Evolutionary conservation across 1,284 basidiomycete species (phyloP).

Genomic region (Anthracocystis setariae): DNA sequence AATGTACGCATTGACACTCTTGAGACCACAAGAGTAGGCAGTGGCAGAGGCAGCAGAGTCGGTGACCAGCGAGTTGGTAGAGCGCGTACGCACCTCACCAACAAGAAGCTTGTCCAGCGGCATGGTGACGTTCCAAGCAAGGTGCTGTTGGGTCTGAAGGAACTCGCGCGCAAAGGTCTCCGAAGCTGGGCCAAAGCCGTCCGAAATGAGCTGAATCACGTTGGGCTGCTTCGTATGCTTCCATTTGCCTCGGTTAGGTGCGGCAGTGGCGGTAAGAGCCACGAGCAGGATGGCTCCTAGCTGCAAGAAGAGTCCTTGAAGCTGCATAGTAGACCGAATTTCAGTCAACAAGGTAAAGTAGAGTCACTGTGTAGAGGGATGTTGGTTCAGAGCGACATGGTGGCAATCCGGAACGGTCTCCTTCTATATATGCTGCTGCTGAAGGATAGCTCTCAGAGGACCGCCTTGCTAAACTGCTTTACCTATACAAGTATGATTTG

Average conservation of each 20-base stretch:
- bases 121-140: constrained; percentile 50
- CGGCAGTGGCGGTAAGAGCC: constrained; percentile 29
- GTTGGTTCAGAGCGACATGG: too few relatives aligned
- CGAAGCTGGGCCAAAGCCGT: constrained; percentile 67
- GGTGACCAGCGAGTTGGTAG: constrained; percentile 65
- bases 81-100: constrained; percentile 63
- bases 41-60: constrained; percentile 67
- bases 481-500: too few relatives aligned
- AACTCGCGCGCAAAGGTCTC: constrained; percentile 66
- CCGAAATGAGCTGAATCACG: constrained; percentile 59
- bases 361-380: neutral
- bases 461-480: too few relatives aligned
- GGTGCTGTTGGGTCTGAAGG: constrained; percentile 48
- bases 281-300: constrained; percentile 40
- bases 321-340: constrained; percentile 20
- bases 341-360: neutral
- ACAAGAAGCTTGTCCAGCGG: constrained; percentile 64
- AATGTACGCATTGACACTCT: constrained; percentile 65
- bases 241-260: constrained; percentile 34
- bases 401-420: too few relatives aligned
- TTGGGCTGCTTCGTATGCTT: constrained; percentile 38
- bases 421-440: neutral
- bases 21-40: constrained; percentile 65
- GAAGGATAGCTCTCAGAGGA: too few relatives aligned
- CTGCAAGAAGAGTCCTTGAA: constrained; percentile 33